These are phyloP conservation scores for Musa beccarii DNA, from an alignment of 176 grass and related monocot genomes.

Conservation along the genomic window DNA sequence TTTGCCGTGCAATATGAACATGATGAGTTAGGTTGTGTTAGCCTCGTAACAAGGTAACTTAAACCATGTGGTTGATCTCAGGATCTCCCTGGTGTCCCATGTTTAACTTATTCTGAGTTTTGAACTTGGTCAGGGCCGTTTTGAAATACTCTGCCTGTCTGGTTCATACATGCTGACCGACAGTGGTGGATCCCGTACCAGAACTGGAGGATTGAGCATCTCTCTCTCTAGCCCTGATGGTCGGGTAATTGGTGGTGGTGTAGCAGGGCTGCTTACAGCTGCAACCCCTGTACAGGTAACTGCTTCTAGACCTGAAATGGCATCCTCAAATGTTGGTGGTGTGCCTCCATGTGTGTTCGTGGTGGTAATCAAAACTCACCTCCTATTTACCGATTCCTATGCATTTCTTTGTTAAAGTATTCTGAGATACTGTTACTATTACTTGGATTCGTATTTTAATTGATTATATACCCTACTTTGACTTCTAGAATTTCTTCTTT, in stretches of 20 bases:
- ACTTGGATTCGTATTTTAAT: neutral
- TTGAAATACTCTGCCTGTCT: constrained; percentile 79
- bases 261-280: constrained; percentile 58
- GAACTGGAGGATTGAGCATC: constrained; percentile 42
- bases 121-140: constrained; percentile 46
- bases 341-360: no score
- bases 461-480: neutral
- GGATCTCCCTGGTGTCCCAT: no score
- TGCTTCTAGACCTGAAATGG: neutral
- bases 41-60: no score
- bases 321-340: neutral
- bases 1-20: no score
- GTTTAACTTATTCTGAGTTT: neutral
- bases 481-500: neutral
- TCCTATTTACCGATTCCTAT: no score
- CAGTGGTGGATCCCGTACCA: constrained; percentile 32
- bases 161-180: constrained; percentile 72
- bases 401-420: no score
- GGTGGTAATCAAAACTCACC: no score
- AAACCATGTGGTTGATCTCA: no score
- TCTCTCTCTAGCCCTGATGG: constrained; percentile 64
- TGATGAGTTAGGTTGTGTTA: no score
- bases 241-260: constrained; percentile 67
- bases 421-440: neutral
- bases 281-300: constrained; percentile 80